Evolutionary conservation across 768 basidiomycete species (phyloP).

Genomic region (Leccinum pellstonianum): DNA sequence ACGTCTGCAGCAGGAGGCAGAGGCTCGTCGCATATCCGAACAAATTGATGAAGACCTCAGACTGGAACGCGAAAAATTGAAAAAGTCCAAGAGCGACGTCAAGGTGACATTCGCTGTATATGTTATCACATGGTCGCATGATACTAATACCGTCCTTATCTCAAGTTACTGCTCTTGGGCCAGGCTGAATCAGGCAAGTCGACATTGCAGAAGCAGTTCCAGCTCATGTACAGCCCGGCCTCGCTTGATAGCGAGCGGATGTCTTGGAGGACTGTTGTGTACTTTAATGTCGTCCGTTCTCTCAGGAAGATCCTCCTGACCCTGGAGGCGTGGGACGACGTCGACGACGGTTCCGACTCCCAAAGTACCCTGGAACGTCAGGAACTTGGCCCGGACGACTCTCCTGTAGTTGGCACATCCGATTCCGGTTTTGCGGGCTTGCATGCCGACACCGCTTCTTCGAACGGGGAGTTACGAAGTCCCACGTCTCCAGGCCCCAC

Average conservation of each 20-base stretch:
- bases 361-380: constrained; percentile 35
- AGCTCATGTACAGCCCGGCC: constrained; percentile 76
- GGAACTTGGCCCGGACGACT: constrained; percentile 28
- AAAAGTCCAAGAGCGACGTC: constrained; percentile 69
- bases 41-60: constrained; percentile 80
- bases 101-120: constrained; percentile 44
- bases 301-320: constrained; percentile 66
- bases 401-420: constrained; percentile 16
- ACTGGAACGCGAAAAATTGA: constrained; percentile 62
- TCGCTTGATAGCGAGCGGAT: constrained; percentile 66
- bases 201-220: constrained; percentile 76
- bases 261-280: constrained; percentile 73
- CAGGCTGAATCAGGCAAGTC: constrained; percentile 81
- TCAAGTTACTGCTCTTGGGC: constrained; percentile 68
- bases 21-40: constrained; percentile 75
- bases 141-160: constrained; percentile 21
- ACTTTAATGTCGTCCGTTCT: constrained; percentile 73
- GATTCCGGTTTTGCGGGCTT: constrained; percentile 11
- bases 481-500: constrained; percentile 19
- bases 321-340: constrained; percentile 61
- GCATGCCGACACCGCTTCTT: constrained; percentile 8
- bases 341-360: constrained; percentile 49
- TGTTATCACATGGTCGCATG: background rate
- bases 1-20: constrained; percentile 65
- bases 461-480: constrained; percentile 11